These are phyloP conservation scores for Monosporascus sp. DNA, from an alignment of 2,329 filamentous ascomycete genomes.

Conservation along the genomic window DNA sequence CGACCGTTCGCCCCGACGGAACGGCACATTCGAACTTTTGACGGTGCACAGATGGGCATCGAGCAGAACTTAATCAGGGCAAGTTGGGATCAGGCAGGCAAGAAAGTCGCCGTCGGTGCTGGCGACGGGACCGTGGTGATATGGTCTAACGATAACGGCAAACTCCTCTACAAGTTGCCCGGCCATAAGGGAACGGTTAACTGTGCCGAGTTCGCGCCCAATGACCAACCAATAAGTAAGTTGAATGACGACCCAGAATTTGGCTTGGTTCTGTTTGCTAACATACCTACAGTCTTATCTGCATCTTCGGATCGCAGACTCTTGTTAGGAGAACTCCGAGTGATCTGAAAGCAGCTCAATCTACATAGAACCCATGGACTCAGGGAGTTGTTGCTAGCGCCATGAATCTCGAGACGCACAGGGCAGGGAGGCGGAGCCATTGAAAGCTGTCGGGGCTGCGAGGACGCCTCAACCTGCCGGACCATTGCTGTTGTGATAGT, in stretches of 20 bases:
- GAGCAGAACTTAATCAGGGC: slow-evolving; percentile 90
- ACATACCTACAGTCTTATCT: slow-evolving; percentile 67
- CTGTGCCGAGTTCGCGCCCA: slow-evolving; percentile 84
- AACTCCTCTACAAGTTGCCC: slow-evolving; percentile 88
- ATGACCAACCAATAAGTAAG: slow-evolving; percentile 82
- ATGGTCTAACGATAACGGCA: slow-evolving; percentile 85
- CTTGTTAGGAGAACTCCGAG: slow-evolving; percentile 74
- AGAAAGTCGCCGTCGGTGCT: slow-evolving; percentile 81
- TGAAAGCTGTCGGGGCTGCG: background rate
- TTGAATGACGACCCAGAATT: slow-evolving; percentile 18
- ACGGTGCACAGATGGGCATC: slow-evolving; percentile 79
- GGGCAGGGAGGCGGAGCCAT: background rate
- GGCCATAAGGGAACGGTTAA: slow-evolving; percentile 95
- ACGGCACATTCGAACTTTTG: slow-evolving; percentile 79
- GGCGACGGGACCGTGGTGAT: slow-evolving; percentile 87
- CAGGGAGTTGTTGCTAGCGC: background rate
- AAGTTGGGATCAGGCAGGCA: slow-evolving; percentile 83
- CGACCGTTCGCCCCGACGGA: slow-evolving; percentile 88
- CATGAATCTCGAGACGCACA: background rate
- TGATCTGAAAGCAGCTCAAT: slow-evolving; percentile 25
- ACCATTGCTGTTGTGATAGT: background rate
- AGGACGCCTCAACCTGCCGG: background rate
- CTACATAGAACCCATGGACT: background rate
- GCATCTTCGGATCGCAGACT: slow-evolving; percentile 85
- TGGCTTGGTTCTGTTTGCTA: slow-evolving; percentile 20